A percentile compares a stretch with the other conserved stretches of the same genome.
These are phyloP conservation scores for Kodamaea leandrae DNA, from an alignment of 805 yeast species.

Conservation along the genomic window DNA sequence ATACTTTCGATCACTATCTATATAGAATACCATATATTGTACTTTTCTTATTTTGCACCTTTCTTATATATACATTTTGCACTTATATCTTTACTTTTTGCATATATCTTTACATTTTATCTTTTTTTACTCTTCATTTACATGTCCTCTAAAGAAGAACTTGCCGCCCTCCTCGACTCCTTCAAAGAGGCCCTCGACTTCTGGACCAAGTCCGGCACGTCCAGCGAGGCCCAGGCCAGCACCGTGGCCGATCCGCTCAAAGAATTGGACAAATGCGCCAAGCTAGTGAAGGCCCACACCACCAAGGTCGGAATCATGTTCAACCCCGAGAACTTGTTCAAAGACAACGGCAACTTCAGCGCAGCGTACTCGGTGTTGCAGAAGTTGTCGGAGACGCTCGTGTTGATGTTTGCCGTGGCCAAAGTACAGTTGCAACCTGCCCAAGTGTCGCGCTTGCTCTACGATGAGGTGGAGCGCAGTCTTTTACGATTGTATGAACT, in stretches of 20 bases:
- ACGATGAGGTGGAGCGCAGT: slow-evolving; percentile 31
- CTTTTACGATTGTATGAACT: slow-evolving; percentile 19
- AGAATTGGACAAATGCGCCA: slow-evolving; percentile 59
- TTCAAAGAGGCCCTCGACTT: slow-evolving; percentile 30
- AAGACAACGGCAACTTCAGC: slow-evolving; percentile 29
- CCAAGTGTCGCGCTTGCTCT: slow-evolving; percentile 35
- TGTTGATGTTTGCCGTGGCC: slow-evolving; percentile 44
- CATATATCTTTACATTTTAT: background rate
- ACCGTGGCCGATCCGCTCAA: slow-evolving; percentile 44
- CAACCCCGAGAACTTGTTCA: slow-evolving; percentile 50
- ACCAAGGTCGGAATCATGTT: slow-evolving; percentile 75
- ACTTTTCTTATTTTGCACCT: too few species aligned
- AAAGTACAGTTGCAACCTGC: slow-evolving; percentile 26
- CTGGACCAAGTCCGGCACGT: slow-evolving; percentile 24
- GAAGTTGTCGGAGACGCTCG: slow-evolving; percentile 44
- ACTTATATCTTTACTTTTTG: too few species aligned
- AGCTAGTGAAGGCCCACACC: slow-evolving; percentile 66
- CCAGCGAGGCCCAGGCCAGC: slow-evolving; percentile 10
- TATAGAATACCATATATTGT: too few species aligned
- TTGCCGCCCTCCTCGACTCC: slow-evolving; percentile 23
- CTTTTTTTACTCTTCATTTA: background rate
- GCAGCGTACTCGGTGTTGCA: slow-evolving; percentile 46
- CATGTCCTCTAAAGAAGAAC: slow-evolving; percentile 19
- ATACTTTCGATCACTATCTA: too few species aligned
- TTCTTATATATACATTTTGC: too few species aligned